phyloP scores from a whole-genome alignment of 495 filamentous ascomycete genomes.

The Talaromyces proteolyticus region DNA sequence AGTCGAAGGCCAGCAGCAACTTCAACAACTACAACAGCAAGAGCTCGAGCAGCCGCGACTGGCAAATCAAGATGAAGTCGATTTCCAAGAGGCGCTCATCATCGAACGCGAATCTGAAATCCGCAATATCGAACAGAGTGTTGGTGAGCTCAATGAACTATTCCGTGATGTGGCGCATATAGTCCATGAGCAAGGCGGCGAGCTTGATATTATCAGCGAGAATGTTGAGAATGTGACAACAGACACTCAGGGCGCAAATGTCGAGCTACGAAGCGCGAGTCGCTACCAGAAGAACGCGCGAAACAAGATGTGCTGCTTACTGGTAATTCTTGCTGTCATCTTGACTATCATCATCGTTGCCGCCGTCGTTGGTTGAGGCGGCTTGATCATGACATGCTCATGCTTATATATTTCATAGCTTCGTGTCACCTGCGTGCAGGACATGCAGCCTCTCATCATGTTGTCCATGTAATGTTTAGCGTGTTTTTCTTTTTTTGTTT shows the following conservation, averaged over 20 bases:
- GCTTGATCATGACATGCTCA: conserved; percentile 3
- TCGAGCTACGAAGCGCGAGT: conserved; percentile 75
- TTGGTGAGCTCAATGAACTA: conserved; percentile 91
- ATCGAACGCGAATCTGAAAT: conserved; percentile 95
- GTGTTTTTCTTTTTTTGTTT: background rate
- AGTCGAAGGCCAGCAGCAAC: conserved; percentile 30
- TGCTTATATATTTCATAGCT: conserved; percentile 1
- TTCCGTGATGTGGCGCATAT: conserved; percentile 97
- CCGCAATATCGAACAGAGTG: conserved; percentile 91
- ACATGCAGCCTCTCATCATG: background rate
- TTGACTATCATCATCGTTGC: conserved; percentile 84
- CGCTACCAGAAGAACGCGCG: conserved; percentile 90
- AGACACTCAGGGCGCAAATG: conserved; percentile 77
- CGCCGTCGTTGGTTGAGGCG: conserved; percentile 63
- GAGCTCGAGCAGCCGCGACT: conserved; percentile 74
- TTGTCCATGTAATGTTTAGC: background rate
- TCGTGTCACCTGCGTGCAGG: background rate
- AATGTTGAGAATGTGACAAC: conserved; percentile 78
- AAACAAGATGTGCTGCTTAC: conserved; percentile 85
- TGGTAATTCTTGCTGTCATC: conserved; percentile 87
- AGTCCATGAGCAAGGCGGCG: conserved; percentile 86
- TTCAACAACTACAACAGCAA: conserved; percentile 57
- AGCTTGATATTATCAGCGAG: conserved; percentile 80
- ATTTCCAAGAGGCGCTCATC: conserved; percentile 95
- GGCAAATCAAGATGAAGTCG: conserved; percentile 90